Base-by-base conservation (phyloP, 2,329 filamentous ascomycete genomes). In the Harringtonia aguacate region DNA sequence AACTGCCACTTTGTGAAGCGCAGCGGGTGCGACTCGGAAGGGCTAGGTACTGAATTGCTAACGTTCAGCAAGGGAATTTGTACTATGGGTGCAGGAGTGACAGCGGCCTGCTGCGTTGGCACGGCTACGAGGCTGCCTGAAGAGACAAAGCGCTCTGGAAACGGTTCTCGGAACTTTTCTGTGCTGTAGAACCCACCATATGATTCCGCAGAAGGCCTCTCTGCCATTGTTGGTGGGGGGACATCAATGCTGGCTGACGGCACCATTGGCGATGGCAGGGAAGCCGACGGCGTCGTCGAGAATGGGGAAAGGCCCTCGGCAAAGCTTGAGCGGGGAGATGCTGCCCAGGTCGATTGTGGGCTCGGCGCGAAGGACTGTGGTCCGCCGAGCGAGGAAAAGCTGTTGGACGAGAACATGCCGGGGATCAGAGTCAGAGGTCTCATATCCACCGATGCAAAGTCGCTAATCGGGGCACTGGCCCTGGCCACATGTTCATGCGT, bases 1-100 rank as follows among this genome's bases (percentile, higher is more conserved):
- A 70, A 73, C 46, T 72, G 72, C 55, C 72, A 77, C 46, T 71
- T 68, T 53, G 70, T 79, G 55, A 78, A 79, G 5, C 73, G 69
- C 43, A 70, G 53, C 8, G 61, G 61, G 44, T 67, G 62, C 4
- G 56, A 53, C 36, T 58, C 54, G 17, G 58, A 51, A 8, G 54
- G n/a, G n/a, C n/a, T n/a, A n/a, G n/a, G n/a, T n/a, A n/a, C n/a
- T n/a, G n/a, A n/a, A n/a, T n/a, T n/a, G n/a, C n/a, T n/a, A n/a
- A n/a, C n/a, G n/a, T n/a, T n/a, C n/a, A n/a, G n/a, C n/a, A n/a
- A n/a, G n/a, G n/a, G n/a, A n/a, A n/a, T n/a, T n/a, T n/a, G n/a
- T n/a, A n/a, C n/a, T n/a, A n/a, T n/a, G n/a, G n/a, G n/a, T 27
- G 24, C 24, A 27, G 10, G 35, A 18, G 31, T n/a, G n/a, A 4